These are phyloP conservation scores for Geotrichum citri-aurantii DNA, from an alignment of 1,139 yeast genomes.

Conservation along the genomic window DNA sequence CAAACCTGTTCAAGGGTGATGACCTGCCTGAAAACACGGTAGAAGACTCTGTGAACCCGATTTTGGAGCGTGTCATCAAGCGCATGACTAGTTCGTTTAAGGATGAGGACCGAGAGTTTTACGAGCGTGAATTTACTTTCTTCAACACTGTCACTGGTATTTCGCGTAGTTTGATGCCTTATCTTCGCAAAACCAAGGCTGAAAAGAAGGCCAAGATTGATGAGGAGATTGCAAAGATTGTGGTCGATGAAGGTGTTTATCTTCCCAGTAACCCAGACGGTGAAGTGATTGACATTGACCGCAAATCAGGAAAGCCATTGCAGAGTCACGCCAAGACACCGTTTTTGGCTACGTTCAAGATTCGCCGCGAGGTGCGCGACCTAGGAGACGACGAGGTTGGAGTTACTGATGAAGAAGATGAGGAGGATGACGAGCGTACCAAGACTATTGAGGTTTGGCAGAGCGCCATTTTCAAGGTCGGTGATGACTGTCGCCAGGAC, in stretches of 20 bases:
- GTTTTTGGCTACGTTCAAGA: constrained; percentile 91
- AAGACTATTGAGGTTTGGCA: constrained; percentile 52
- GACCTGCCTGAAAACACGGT: constrained; percentile 49
- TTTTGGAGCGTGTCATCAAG: constrained; percentile 66
- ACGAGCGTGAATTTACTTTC: constrained; percentile 79
- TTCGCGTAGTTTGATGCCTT: constrained; percentile 92
- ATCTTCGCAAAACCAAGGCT: constrained; percentile 86
- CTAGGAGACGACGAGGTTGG: constrained; percentile 40
- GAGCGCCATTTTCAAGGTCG: constrained; percentile 96
- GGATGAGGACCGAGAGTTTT: constrained; percentile 56
- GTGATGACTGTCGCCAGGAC: constrained; percentile 98
- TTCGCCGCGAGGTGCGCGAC: constrained; percentile 48
- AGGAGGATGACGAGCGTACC: constrained; percentile 16
- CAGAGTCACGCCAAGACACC: constrained; percentile 99
- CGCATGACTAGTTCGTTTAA: constrained; percentile 60
- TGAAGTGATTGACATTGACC: constrained; percentile 79
- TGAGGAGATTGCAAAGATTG: constrained; percentile 83
- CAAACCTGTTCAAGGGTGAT: constrained; percentile 88
- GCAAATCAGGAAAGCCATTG: constrained; percentile 90
- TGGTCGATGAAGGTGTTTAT: constrained; percentile 78
- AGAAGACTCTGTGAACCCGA: constrained; percentile 82
- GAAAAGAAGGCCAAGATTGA: constrained; percentile 96
- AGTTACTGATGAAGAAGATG: constrained; percentile 32
- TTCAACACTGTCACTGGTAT: constrained; percentile 89
- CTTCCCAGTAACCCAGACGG: constrained; percentile 98